Conservation (phyloP, 2,329 filamentous ascomycete species). For the Fusarium luffae region DNA sequence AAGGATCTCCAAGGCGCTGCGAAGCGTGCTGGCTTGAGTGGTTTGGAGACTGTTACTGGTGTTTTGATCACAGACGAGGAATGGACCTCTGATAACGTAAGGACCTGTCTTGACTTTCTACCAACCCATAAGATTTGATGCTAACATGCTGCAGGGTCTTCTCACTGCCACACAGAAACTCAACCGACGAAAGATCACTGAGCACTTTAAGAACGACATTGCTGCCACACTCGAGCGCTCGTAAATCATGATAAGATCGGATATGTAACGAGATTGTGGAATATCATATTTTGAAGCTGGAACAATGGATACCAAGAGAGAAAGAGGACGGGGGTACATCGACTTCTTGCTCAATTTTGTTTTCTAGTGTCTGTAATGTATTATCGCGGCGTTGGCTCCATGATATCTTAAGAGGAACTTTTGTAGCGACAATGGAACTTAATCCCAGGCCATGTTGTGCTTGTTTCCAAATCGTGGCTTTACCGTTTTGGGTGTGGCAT, state of each 20-base stretch:
- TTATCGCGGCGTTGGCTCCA: conserved; percentile 43
- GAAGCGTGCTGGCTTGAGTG: conserved; percentile 72
- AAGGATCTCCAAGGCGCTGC: conserved; percentile 76
- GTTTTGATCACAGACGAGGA: conserved; percentile 86
- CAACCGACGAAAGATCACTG: conserved; percentile 64
- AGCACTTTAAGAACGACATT: conserved; percentile 64
- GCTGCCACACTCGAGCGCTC: conserved; percentile 52
- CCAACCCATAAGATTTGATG: background rate
- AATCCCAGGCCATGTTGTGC: conserved; percentile 19
- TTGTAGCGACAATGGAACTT: conserved; percentile 25
- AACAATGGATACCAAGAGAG: conserved; percentile 41
- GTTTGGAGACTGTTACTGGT: conserved; percentile 80
- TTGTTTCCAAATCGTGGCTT: conserved; percentile 15
- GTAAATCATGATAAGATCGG: conserved; percentile 23
- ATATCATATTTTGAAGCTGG: conserved; percentile 19
- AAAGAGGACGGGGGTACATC: conserved; percentile 9
- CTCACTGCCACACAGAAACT: conserved; percentile 72
- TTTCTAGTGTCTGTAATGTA: conserved; percentile 43
- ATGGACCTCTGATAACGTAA: conserved; percentile 87
- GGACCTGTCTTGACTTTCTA: conserved; percentile 50
- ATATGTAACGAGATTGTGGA: conserved; percentile 9
- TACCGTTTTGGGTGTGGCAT: background rate
- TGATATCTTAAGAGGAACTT: conserved; percentile 39
- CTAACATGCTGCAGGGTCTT: conserved; percentile 58
- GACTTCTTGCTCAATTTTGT: conserved; percentile 23